Evolutionary conservation across 352 stramenopile species (phyloP), one percentile per base, ranked within the genome.

Genomic region (Aphanomyces cochlioides): DNA sequence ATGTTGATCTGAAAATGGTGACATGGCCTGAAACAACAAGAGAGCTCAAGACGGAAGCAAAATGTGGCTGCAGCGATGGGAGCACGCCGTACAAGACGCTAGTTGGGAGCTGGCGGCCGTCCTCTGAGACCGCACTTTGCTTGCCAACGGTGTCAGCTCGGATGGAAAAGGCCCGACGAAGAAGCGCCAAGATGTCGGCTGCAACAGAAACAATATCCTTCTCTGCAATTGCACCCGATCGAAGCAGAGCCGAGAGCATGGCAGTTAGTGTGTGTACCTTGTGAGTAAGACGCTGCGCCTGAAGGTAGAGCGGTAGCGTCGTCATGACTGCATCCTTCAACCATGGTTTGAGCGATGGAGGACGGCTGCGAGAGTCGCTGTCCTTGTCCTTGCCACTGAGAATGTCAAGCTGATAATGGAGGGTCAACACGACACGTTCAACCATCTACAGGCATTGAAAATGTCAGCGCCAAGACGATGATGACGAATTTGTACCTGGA

Each of bases 121-220:
- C 85, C 21, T 91, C 83, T 5, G 87, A 95, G 28, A 93, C 77
- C 17, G 83, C 85, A 8, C 81, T 91, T 65, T 93, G 85, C 77
- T 92, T 92, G 54, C 87, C 87, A 53, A 93, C 79, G 45, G 92
- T 83, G 21, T 88, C 77, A 7, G 82, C 87, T 19, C 81, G 82
- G 40, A 92, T 74, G 3, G 73, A 77, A 60, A 95, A 74, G 5
- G 87, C 78, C 17, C 87, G 83, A 6, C 84, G 84, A 56, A 79
- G 74, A 28, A 92, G 77, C 17, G 74, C 59, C 45, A 93, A 58
- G 21, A 91, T 53, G 7, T 91, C 81, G 10, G 59, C 63, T 3
- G 90, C 41, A 36, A 95, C 74, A 41, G 87, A 74, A 72, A 90
- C 82, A 61, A 87, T 82, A 47, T 95, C 87, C 56, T 83, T 84